Evolutionary conservation across 768 basidiomycete species (phyloP).

Genomic region (Tulasnella sp.): DNA sequence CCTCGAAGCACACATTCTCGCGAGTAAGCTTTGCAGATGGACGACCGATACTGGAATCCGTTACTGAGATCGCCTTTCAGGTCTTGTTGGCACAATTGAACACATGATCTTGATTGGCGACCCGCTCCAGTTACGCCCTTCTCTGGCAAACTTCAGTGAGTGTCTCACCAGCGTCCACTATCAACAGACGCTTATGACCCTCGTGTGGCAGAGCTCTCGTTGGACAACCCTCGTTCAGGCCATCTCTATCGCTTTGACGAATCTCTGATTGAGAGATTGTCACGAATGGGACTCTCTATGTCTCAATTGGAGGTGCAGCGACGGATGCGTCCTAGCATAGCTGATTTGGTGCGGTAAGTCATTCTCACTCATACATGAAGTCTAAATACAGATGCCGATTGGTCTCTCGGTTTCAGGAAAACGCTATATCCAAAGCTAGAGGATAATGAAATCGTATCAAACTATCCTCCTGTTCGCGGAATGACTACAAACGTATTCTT

Average conservation of each 20-base stretch:
- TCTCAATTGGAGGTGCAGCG: constrained; percentile 63
- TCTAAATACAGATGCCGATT: constrained; percentile 27
- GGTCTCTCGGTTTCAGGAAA: constrained; percentile 31
- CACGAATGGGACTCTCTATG: constrained; percentile 50
- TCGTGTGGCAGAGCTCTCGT: constrained; percentile 55
- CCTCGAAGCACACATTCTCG: constrained; percentile 66
- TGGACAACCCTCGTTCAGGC: constrained; percentile 54
- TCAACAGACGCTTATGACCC: constrained; percentile 45
- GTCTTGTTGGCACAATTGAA: constrained; percentile 44
- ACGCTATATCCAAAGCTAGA: constrained; percentile 55
- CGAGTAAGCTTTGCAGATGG: neutral
- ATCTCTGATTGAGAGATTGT: constrained; percentile 69
- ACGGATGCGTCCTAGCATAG: constrained; percentile 65
- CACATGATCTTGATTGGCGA: constrained; percentile 75
- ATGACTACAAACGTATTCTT: constrained; percentile 60
- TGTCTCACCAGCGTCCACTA: constrained; percentile 36
- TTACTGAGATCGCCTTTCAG: neutral
- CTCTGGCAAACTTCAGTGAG: constrained; percentile 29
- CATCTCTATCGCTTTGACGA: constrained; percentile 57
- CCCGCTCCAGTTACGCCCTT: constrained; percentile 55
- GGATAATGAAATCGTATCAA: constrained; percentile 46
- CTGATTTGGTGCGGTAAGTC: constrained; percentile 47
- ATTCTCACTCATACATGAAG: constrained; percentile 42
- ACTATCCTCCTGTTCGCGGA: constrained; percentile 53
- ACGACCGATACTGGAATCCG: neutral